phyloP scores from a whole-genome alignment of 257 asterid species.

The Rhazya stricta region DNA sequence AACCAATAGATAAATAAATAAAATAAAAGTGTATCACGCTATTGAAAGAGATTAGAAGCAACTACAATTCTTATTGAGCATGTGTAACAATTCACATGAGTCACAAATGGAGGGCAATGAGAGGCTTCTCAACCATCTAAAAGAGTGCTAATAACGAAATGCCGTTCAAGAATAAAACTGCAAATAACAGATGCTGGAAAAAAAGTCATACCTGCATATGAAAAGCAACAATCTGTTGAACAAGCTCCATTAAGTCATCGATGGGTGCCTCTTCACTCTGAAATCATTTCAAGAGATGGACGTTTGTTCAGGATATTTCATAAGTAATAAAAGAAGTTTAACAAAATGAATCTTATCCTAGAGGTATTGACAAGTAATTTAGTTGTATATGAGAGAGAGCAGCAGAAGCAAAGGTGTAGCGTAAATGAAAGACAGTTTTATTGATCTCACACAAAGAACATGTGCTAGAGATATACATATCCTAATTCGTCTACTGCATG shows the following conservation, averaged over 20 bases:
- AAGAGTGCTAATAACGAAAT: not conserved
- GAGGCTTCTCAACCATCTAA: not conserved
- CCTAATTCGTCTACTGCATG: not conserved
- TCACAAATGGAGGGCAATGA: not conserved
- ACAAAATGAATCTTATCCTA: not conserved
- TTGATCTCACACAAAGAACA: not conserved
- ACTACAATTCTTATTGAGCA: not conserved
- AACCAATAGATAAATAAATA: not conserved
- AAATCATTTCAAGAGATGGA: not conserved
- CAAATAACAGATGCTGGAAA: not conserved
- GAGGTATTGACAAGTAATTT: not conserved
- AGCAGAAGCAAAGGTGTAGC: not conserved
- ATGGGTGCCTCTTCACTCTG: conserved; percentile 47
- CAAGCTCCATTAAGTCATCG: conserved; percentile 84
- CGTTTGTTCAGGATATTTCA: not conserved
- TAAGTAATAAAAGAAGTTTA: too few relatives aligned
- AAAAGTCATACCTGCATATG: conserved; percentile 70
- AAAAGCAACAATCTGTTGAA: conserved; percentile 81
- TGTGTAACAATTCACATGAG: not conserved
- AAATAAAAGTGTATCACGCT: not conserved
- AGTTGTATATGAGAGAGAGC: not conserved
- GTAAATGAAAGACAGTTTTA: not conserved
- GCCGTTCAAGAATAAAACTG: not conserved
- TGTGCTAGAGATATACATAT: not conserved
- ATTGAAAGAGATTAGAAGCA: not conserved